phyloP scores from a whole-genome alignment of 371 early-diverging fungal species.

The Mortierella sp. region DNA sequence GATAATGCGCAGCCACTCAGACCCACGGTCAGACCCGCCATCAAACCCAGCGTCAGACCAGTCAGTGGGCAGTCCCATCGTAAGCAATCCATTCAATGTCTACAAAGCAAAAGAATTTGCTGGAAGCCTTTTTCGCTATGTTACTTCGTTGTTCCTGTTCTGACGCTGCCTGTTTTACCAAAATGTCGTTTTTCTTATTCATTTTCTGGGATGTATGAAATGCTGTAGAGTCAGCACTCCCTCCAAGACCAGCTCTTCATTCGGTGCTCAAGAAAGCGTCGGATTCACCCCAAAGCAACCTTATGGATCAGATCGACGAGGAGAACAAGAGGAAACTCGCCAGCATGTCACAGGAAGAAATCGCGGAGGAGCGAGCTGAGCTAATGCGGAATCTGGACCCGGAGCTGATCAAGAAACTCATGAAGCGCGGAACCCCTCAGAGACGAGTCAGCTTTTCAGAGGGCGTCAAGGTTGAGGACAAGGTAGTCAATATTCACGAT shows the following conservation, averaged over 20 bases:
- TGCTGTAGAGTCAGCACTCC: slow-evolving; percentile 7
- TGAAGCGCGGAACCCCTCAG: slow-evolving; percentile 39
- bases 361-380: slow-evolving; percentile 72
- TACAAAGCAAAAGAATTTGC: slow-evolving; percentile 6
- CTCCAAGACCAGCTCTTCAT: slow-evolving; percentile 25
- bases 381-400: slow-evolving; percentile 71
- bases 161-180: not conserved
- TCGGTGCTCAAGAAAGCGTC: slow-evolving; percentile 27
- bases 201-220: not conserved
- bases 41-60: slow-evolving; percentile 13
- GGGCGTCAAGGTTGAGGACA: slow-evolving; percentile 38
- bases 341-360: slow-evolving; percentile 73
- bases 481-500: slow-evolving; percentile 37
- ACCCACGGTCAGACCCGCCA: slow-evolving; percentile 16
- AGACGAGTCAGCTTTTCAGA: slow-evolving; percentile 49
- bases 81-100: not conserved
- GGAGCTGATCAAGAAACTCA: slow-evolving; percentile 64
- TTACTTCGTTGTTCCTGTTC: not conserved
- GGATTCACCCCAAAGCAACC: slow-evolving; percentile 26
- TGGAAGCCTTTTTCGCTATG: not conserved
- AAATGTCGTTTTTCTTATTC: not conserved
- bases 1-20: slow-evolving; percentile 21
- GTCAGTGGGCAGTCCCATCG: slow-evolving; percentile 3
- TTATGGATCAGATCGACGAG: slow-evolving; percentile 62
- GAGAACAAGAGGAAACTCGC: slow-evolving; percentile 71